phyloP scores from a whole-genome alignment of 1,284 basidiomycete species.

The Chalciporus sp. region DNA sequence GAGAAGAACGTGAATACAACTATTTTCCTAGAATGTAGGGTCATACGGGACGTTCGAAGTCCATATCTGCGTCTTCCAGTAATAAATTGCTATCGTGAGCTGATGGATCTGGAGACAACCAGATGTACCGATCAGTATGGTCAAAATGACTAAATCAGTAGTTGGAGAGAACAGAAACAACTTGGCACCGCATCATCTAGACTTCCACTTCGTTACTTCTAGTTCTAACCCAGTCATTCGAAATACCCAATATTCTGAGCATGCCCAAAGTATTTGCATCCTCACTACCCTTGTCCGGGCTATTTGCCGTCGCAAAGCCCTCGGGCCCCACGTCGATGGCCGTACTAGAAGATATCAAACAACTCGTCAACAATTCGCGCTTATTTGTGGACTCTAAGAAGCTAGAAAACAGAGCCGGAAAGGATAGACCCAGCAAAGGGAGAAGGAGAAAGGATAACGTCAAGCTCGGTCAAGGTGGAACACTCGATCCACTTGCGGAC shows the following conservation, averaged over 20 bases:
- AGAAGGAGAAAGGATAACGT: slow-evolving; percentile 49
- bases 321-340: slow-evolving; percentile 92
- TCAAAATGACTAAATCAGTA: too few relatives aligned
- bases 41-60: too few relatives aligned
- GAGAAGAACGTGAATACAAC: too few relatives aligned
- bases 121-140: too few relatives aligned
- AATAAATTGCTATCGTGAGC: not conserved
- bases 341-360: slow-evolving; percentile 85
- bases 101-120: too few relatives aligned
- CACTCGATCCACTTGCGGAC: slow-evolving; percentile 95
- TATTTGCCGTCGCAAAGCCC: slow-evolving; percentile 87
- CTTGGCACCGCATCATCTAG: not conserved
- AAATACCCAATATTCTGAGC: not conserved
- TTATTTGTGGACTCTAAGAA: slow-evolving; percentile 74
- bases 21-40: too few relatives aligned
- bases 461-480: slow-evolving; percentile 93
- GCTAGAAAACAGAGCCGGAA: slow-evolving; percentile 46
- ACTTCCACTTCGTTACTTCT: too few relatives aligned
- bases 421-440: slow-evolving; percentile 39
- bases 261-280: slow-evolving; percentile 69
- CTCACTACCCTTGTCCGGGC: slow-evolving; percentile 68
- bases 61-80: too few relatives aligned
- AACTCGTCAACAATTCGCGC: slow-evolving; percentile 74
- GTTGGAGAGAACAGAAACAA: too few relatives aligned
- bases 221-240: too few relatives aligned